Evolutionary conservation across 805 yeast species (phyloP), one percentile per base, ranked within the genome.

Genomic region (Candida railenensis): DNA sequence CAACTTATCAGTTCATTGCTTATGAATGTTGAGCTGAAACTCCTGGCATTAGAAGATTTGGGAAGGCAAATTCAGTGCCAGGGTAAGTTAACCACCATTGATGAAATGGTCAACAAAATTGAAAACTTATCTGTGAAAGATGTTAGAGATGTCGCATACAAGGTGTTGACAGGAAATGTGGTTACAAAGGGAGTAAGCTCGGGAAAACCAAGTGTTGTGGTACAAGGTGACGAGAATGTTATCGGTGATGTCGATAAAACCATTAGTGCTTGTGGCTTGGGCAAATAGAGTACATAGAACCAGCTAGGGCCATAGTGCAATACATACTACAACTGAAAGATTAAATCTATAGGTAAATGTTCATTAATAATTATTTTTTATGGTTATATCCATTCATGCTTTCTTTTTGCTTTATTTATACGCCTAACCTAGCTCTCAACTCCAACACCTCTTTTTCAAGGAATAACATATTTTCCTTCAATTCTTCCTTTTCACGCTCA

Each of bases 11-110:
- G 94, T 3, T 86, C 96, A 5, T 71, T 94, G 48, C 74, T 92
- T 63, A 92, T 92, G 96, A 92, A 91, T 58, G 76, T 91, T 40
- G 99, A 94, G 65, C 84, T 94, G 53, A 89, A 87, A 62, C 77
- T 92, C 75, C 95, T 95, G n/a, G 91, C 89, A 59, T 73, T 94
- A 46, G 99, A 94, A 67, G 99, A 94, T 59, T 75, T 91, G 67
- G 98, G 98, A 12, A 82, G 98, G 65, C 99, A 94, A 65, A 82
- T 94, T 21, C 96, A 88, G 65, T 81, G 88, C 40, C 89, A 87
- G 61, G 89, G 89, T 37, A 78, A 78, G 53, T 80, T 87, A 53
- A 78, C 91, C 7, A 81, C 87, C 12, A 84, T 89, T 7, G 69
- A 74, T 30, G 96, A 90, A 57, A 90, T 92, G 96, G 84, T 92